phyloP scores from a whole-genome alignment of 148 eudicot genomes.

The Camellia lanceoleosa region DNA sequence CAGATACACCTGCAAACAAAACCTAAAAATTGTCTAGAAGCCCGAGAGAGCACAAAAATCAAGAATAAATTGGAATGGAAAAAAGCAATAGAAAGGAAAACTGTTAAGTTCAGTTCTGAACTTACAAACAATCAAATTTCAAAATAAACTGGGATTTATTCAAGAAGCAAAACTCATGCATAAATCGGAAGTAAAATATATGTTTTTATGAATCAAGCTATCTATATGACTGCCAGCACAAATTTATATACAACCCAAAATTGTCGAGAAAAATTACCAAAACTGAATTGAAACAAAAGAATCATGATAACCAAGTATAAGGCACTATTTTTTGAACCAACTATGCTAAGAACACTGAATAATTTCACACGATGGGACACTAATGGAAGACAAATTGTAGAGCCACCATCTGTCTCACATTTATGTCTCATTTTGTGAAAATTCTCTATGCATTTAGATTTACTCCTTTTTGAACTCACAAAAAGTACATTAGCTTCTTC shows the following conservation, averaged over 20 bases:
- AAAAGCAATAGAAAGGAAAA: not conserved
- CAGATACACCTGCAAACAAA: constrained; percentile 58
- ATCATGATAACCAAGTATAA: not conserved
- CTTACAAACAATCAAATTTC: not conserved
- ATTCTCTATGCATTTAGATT: too few species aligned
- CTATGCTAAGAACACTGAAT: not conserved
- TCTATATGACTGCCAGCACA: not conserved
- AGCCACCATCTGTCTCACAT: too few species aligned
- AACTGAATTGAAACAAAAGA: not conserved
- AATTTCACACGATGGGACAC: not conserved
- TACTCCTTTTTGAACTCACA: not conserved
- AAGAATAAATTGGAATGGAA: not conserved
- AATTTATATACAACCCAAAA: not conserved
- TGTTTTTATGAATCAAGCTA: not conserved
- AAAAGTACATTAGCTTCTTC: not conserved
- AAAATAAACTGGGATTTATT: not conserved
- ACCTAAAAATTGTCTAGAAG: not conserved
- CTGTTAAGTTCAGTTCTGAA: not conserved
- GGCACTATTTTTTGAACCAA: not conserved
- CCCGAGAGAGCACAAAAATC: not conserved
- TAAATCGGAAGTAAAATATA: not conserved
- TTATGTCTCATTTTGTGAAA: too few species aligned
- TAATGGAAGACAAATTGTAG: too few species aligned
- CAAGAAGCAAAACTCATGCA: not conserved
- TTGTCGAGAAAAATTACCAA: not conserved